A percentile compares a stretch with the other conserved stretches of the same genome.
Evolutionary conservation across 2,329 filamentous ascomycete genomes (phyloP).

Genomic region (Sporothrix inflata): DNA sequence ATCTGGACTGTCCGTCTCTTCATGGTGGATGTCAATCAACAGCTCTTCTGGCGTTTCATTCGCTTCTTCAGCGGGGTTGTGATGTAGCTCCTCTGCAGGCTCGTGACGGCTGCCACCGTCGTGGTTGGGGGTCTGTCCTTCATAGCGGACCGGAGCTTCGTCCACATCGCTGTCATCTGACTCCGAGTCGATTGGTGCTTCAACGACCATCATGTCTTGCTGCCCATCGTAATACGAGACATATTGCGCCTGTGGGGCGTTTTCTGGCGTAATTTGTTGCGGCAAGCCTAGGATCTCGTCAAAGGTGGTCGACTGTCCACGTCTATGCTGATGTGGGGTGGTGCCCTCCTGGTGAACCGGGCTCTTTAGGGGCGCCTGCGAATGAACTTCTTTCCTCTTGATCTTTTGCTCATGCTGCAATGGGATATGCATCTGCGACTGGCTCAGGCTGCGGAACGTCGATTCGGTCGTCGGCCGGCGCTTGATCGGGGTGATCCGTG

Average conservation of each 20-base stretch:
- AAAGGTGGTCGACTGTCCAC: slow-evolving; percentile 11
- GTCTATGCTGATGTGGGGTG: not conserved
- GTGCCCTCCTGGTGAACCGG: not conserved
- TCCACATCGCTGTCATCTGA: slow-evolving; percentile 14
- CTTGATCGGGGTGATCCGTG: slow-evolving; percentile 22
- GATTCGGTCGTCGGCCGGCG: slow-evolving; percentile 14
- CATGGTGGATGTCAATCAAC: too few relatives aligned
- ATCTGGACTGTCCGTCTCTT: not conserved
- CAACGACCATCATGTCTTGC: slow-evolving; percentile 31
- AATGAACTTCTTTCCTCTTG: slow-evolving; percentile 20
- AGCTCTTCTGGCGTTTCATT: not conserved
- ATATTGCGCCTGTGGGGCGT: not conserved
- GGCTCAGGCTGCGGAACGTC: not conserved
- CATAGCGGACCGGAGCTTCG: not conserved
- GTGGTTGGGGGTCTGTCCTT: not conserved
- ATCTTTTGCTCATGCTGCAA: slow-evolving; percentile 8
- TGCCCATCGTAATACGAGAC: not conserved
- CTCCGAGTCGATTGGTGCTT: slow-evolving; percentile 32
- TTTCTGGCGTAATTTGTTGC: not conserved
- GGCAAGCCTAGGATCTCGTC: slow-evolving; percentile 14
- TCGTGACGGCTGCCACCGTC: not conserved
- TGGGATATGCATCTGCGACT: slow-evolving; percentile 11
- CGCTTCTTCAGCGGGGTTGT: not conserved
- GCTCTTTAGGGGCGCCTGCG: not conserved
- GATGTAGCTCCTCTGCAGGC: not conserved